Evolutionary conservation across 441 rosid species (phyloP).

Genomic region (Eutrema salsugineum): DNA sequence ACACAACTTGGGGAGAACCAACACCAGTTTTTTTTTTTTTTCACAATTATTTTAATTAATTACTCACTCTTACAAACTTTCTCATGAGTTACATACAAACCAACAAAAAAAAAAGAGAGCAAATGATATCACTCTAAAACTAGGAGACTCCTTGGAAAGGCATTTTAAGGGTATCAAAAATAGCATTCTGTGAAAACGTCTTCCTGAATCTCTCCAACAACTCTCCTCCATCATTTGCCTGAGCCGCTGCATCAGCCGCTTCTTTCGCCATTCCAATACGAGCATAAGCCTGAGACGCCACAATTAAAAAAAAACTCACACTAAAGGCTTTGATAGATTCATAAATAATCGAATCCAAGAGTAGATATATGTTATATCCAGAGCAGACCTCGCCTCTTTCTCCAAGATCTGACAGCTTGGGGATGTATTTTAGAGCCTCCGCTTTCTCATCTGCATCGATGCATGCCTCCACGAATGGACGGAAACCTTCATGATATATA

Average conservation of each 20-base stretch:
- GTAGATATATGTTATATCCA: background rate
- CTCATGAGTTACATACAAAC: constrained; percentile 10
- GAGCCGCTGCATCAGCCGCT: constrained; percentile 98
- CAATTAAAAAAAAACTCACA: background rate
- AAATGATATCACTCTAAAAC: background rate
- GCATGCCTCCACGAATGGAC: constrained; percentile 98
- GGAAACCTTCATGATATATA: constrained; percentile 52
- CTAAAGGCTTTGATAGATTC: background rate
- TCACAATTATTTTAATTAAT: background rate
- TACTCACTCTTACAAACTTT: constrained; percentile 18
- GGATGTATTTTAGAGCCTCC: constrained; percentile 93
- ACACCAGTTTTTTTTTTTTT: background rate
- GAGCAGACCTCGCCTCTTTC: constrained; percentile 86
- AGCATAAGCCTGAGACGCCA: constrained; percentile 65
- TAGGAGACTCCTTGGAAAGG: constrained; percentile 80
- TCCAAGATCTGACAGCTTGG: constrained; percentile 80
- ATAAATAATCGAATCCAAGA: background rate
- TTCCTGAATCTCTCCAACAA: constrained; percentile 78
- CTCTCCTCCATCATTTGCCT: constrained; percentile 95
- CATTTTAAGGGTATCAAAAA: constrained; percentile 82
- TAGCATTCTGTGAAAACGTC: constrained; percentile 86
- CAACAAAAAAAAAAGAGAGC: constrained; percentile 13
- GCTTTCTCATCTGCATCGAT: constrained; percentile 85
- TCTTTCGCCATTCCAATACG: constrained; percentile 98
- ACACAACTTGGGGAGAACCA: background rate